These are phyloP conservation scores for Phytophthora hibernalis DNA, from an alignment of 352 stramenopile genomes.

Conservation along the genomic window DNA sequence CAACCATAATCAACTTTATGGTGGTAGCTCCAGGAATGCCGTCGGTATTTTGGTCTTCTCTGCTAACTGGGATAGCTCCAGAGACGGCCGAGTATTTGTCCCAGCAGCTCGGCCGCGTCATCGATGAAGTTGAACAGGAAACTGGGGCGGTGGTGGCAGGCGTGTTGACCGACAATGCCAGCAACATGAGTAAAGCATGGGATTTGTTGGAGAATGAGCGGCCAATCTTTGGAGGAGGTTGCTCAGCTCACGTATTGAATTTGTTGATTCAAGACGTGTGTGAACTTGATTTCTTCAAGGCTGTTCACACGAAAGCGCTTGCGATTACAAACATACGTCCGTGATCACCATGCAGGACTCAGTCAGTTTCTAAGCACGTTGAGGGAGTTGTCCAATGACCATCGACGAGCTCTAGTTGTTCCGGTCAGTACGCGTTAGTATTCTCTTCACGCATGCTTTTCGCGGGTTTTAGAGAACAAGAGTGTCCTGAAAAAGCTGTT, in stretches of 20 bases:
- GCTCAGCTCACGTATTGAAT: slow-evolving; percentile 6
- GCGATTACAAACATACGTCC: slow-evolving; percentile 2
- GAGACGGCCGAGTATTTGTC: neutral
- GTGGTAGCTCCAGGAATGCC: no score
- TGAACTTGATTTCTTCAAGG: slow-evolving; percentile 4
- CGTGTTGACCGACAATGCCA: slow-evolving; percentile 5
- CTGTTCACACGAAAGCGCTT: neutral
- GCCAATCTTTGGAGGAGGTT: slow-evolving; percentile 1
- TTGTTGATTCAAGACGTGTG: slow-evolving; percentile 12
- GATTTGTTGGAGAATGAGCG: slow-evolving; percentile 1
- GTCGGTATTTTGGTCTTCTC: no score
- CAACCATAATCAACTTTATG: no score
- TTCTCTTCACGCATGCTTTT: neutral
- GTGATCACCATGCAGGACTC: slow-evolving; percentile 1
- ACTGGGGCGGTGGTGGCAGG: slow-evolving; percentile 1
- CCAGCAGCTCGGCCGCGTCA: neutral
- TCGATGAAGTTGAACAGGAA: slow-evolving; percentile 6
- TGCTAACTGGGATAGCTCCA: no score
- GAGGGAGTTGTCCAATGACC: neutral
- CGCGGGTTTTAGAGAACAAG: neutral
- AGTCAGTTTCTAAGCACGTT: neutral
- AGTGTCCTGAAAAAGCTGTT: neutral
- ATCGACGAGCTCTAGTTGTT: slow-evolving; percentile 1
- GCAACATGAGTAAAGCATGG: slow-evolving; percentile 5
- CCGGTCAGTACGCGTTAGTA: neutral